Conservation (phyloP, 2,329 filamentous ascomycete genomes). For the Nothophaeocryptopus gaeumannii region DNA sequence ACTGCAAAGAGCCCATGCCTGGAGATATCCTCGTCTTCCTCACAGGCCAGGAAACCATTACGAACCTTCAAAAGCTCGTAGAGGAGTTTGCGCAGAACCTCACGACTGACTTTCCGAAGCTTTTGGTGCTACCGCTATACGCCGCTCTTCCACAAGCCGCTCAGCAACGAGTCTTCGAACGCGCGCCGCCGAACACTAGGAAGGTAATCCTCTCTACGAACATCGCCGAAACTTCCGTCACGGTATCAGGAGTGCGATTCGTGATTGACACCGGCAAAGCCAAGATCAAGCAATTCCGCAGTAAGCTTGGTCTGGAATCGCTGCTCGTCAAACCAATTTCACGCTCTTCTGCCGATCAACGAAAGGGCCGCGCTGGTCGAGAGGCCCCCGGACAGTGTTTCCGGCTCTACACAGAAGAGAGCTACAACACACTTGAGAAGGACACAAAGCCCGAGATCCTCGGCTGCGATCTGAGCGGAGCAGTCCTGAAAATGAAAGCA, state of each 20-base stretch:
- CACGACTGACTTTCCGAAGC: constrained; percentile 45
- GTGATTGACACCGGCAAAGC: constrained; percentile 92
- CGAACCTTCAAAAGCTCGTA: constrained; percentile 73
- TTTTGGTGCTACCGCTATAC: constrained; percentile 75
- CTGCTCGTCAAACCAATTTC: constrained; percentile 88
- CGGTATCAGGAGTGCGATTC: constrained; percentile 85
- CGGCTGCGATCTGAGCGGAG: constrained; percentile 80
- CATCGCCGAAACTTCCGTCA: constrained; percentile 98
- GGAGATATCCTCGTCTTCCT: constrained; percentile 92
- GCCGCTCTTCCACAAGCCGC: constrained; percentile 83
- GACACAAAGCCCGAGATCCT: constrained; percentile 85
- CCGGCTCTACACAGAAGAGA: constrained; percentile 78
- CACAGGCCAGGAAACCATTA: constrained; percentile 89
- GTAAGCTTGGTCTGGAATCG: constrained; percentile 81
- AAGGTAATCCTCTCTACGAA: constrained; percentile 94
- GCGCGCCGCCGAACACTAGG: constrained; percentile 69
- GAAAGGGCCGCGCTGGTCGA: constrained; percentile 86
- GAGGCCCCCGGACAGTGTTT: constrained; percentile 89
- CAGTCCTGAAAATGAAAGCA: constrained; percentile 90
- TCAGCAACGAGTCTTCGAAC: constrained; percentile 82
- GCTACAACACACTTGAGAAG: constrained; percentile 67
- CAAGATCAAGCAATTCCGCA: constrained; percentile 88
- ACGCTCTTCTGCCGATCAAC: constrained; percentile 86
- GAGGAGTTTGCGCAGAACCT: constrained; percentile 75
- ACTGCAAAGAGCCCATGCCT: constrained; percentile 77